Conservation (phyloP, 2,329 filamentous ascomycete species). For the Raffaelea albimanens region DNA sequence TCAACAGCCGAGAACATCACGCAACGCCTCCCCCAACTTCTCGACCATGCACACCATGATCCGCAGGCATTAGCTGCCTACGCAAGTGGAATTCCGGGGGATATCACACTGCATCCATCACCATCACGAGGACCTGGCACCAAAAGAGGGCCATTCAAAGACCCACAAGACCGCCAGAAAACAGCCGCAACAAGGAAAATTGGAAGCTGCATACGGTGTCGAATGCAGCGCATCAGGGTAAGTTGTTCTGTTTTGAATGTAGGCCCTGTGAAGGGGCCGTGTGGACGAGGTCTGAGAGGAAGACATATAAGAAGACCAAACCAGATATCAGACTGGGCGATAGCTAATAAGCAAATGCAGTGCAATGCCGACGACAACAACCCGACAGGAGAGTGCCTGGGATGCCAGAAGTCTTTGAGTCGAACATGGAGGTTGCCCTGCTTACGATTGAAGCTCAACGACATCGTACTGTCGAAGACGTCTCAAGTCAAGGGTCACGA, state of each 20-base stretch:
- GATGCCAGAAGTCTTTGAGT: constrained; percentile 42
- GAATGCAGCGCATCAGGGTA: constrained; percentile 54
- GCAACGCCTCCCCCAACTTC: not conserved
- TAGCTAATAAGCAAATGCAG: constrained; percentile 21
- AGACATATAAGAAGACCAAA: too few species aligned
- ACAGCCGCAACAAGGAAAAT: constrained; percentile 49
- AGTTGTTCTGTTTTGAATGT: constrained; percentile 16
- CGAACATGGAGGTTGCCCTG: constrained; percentile 47
- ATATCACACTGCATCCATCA: constrained; percentile 20
- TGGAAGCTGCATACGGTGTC: constrained; percentile 50
- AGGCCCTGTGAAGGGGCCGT: too few species aligned
- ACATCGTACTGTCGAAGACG: constrained; percentile 48
- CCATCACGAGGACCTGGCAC: constrained; percentile 22
- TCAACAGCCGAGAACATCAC: too few species aligned
- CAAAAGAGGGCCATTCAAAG: constrained; percentile 45
- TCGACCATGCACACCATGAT: not conserved
- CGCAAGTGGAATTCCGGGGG: constrained; percentile 13
- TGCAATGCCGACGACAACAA: constrained; percentile 41
- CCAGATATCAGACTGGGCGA: too few species aligned
- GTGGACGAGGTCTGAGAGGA: too few species aligned
- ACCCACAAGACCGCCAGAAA: constrained; percentile 37
- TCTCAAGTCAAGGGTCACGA: constrained; percentile 48
- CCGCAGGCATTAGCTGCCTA: not conserved
- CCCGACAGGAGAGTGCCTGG: constrained; percentile 38
- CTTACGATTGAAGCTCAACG: constrained; percentile 51